Conservation (phyloP, 805 yeast species). For the Kluyveromyces nonfermentans region DNA sequence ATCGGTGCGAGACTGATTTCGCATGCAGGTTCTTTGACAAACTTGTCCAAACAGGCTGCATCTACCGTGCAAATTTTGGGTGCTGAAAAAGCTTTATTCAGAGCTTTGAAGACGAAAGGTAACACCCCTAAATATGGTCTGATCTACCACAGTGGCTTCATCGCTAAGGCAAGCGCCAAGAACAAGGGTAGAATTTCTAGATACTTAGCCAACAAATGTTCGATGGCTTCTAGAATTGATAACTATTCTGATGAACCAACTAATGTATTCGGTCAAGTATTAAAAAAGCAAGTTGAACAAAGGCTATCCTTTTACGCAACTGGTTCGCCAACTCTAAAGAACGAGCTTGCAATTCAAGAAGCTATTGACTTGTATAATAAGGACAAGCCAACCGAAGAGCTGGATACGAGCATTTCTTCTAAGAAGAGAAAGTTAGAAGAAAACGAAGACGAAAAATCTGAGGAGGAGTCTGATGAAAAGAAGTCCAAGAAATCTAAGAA, state of each 20-base stretch:
- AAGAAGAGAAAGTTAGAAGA: slow-evolving; percentile 25
- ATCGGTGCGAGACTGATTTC: slow-evolving; percentile 98
- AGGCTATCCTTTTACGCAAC: slow-evolving; percentile 92
- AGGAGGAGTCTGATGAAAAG: slow-evolving; percentile 31
- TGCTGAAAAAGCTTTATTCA: slow-evolving; percentile 93
- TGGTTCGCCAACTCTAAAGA: slow-evolving; percentile 95
- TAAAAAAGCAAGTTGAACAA: slow-evolving; percentile 96
- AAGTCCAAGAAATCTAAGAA: slow-evolving; percentile 40
- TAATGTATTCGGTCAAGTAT: slow-evolving; percentile 77
- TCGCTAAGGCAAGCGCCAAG: slow-evolving; percentile 89
- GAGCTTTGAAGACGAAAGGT: slow-evolving; percentile 94
- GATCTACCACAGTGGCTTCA: slow-evolving; percentile 89
- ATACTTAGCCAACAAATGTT: slow-evolving; percentile 97
- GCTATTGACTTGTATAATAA: slow-evolving; percentile 62
- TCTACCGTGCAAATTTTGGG: slow-evolving; percentile 97
- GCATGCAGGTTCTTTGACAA: slow-evolving; percentile 96
- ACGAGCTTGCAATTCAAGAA: slow-evolving; percentile 85
- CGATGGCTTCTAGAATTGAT: slow-evolving; percentile 97
- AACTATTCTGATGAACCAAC: slow-evolving; percentile 93
- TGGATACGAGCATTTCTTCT: slow-evolving; percentile 21
- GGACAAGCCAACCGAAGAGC: slow-evolving; percentile 38
- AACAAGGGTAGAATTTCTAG: slow-evolving; percentile 99
- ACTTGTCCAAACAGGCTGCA: slow-evolving; percentile 95
- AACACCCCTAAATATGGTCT: slow-evolving; percentile 95
- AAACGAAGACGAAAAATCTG: slow-evolving; percentile 29